These are phyloP conservation scores for Colletotrichum sp. DNA, from an alignment of 2,329 filamentous ascomycete species.

Conservation along the genomic window DNA sequence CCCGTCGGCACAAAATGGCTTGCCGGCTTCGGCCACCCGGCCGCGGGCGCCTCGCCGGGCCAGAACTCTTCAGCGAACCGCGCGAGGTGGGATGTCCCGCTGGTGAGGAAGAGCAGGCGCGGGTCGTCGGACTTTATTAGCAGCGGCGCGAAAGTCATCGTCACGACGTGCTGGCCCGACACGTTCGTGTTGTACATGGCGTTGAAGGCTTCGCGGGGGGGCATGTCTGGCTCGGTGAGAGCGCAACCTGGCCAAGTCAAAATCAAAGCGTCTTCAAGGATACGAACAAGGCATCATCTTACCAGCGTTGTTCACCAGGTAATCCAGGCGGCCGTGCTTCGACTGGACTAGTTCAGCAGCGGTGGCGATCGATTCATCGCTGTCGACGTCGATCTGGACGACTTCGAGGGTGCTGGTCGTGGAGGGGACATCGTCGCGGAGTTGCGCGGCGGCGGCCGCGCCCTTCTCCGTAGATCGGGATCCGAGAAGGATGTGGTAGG, in stretches of 20 bases:
- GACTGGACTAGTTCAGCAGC: slow-evolving; percentile 27
- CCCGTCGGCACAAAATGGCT: slow-evolving; percentile 32
- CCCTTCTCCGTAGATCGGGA: slow-evolving; percentile 56
- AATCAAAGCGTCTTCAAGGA: background rate
- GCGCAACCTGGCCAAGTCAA: background rate
- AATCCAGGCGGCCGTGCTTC: slow-evolving; percentile 30
- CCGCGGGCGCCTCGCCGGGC: slow-evolving; percentile 25
- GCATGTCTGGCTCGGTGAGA: background rate
- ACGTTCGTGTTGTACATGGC: slow-evolving; percentile 55
- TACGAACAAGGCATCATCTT: background rate
- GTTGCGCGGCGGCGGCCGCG: slow-evolving; percentile 44
- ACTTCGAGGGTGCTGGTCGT: slow-evolving; percentile 46
- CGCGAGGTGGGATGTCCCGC: slow-evolving; percentile 43
- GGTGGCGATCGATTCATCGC: slow-evolving; percentile 48
- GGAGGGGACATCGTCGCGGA: slow-evolving; percentile 43
- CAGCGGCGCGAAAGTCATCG: slow-evolving; percentile 40
- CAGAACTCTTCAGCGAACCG: slow-evolving; percentile 30
- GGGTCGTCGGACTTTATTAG: slow-evolving; percentile 47
- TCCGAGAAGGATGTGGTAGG: slow-evolving; percentile 62
- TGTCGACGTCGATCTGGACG: slow-evolving; percentile 57
- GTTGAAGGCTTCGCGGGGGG: slow-evolving; percentile 45
- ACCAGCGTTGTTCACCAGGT: slow-evolving; percentile 36
- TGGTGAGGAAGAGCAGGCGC: slow-evolving; percentile 54
- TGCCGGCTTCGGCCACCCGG: slow-evolving; percentile 53
- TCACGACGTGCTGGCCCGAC: slow-evolving; percentile 44